Base-by-base conservation (phyloP, 169 alveolate genomes). In the Plasmodium vivax region DNA sequence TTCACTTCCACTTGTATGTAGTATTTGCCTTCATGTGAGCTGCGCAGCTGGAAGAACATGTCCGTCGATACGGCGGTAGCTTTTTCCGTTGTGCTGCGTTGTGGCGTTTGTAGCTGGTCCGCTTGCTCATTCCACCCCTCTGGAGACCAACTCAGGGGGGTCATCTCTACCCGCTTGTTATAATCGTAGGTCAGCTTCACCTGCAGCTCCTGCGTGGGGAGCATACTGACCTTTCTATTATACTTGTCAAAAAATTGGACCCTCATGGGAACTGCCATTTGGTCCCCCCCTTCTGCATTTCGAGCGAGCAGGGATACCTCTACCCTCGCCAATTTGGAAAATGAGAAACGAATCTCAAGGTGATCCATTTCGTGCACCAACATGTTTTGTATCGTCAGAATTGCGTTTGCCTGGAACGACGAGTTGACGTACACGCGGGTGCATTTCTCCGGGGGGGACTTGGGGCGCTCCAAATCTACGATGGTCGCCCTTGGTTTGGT, bases 1-100 rank as follows among this genome's bases (percentile, higher is more conserved):
- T n/a, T 80, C 30, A 80, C 83, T 88, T 88, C 94, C 5, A 88
- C 34, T 62, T 88, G 94, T 88, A 88, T 79, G 72, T 79, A 88
- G 7, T 88, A 88, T 41, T 79, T 88, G 62, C 90, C 90, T 47
- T 77, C 38, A n/a, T 43, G 23, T 16, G 36, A 30, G 4, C 82
- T 72, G 41, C 82, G 19, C 2, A 88, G n/a, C 30, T 88, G 32
- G 73, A 79, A 88, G 45, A 88, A 88, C 23, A 54, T n/a, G 38
- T 88, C 94, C 3, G 90, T 79, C 8, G n/a, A 9, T 68, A 68
- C 14, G 16, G 43, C 14, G 9, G 5, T n/a, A 36, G 14, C 10
- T 58, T 74, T 77, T 19, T 88, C 68, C 16, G 27, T 34, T 58
- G 72, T 12, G 8, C 19, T 6, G 19, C 45, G 45, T 41, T 56